Evolutionary conservation across 2,329 filamentous ascomycete genomes (phyloP).

Genomic region (Corinectria fuckeliana): DNA sequence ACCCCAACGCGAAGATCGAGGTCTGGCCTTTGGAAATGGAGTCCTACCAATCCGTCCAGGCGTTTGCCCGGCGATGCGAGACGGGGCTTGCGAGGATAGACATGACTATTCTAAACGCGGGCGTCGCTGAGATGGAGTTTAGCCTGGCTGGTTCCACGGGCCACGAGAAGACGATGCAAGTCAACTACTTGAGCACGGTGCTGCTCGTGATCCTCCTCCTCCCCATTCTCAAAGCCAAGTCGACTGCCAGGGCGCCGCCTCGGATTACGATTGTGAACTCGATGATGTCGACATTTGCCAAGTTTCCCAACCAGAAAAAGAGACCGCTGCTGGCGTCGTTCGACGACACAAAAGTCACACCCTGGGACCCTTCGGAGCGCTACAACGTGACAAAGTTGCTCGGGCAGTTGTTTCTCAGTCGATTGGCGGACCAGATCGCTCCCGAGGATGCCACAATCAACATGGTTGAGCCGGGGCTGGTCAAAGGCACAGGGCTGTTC

Average conservation of each 20-base stretch:
- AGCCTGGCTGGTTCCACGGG: conserved; percentile 9
- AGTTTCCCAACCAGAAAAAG: conserved; percentile 28
- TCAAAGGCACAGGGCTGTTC: conserved; percentile 28
- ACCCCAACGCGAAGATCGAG: conserved; percentile 2
- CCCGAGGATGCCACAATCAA: conserved; percentile 43
- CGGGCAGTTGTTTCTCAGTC: conserved; percentile 43
- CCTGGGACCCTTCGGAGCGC: conserved; percentile 25
- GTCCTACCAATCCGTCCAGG: conserved; percentile 9
- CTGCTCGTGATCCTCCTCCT: conserved; percentile 25
- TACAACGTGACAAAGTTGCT: conserved; percentile 40
- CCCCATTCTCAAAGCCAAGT: conserved; percentile 24
- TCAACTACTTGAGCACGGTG: conserved; percentile 33
- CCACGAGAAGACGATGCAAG: conserved; percentile 32
- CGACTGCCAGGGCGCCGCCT: conserved; percentile 8
- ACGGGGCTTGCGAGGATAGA: conserved; percentile 1
- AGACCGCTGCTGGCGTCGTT: conserved; percentile 33
- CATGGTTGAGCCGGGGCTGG: conserved; percentile 39
- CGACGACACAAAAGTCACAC: conserved; percentile 25
- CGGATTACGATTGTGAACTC: conserved; percentile 39
- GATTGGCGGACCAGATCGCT: conserved; percentile 44
- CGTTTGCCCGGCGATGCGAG: background rate
- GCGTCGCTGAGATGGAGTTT: conserved; percentile 4
- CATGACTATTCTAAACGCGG: conserved; percentile 16
- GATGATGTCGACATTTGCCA: conserved; percentile 27
- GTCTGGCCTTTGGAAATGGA: conserved; percentile 13